These are phyloP conservation scores for Phaeophleospora eucalypticola DNA, from an alignment of 2,329 filamentous ascomycete genomes.

Conservation along the genomic window DNA sequence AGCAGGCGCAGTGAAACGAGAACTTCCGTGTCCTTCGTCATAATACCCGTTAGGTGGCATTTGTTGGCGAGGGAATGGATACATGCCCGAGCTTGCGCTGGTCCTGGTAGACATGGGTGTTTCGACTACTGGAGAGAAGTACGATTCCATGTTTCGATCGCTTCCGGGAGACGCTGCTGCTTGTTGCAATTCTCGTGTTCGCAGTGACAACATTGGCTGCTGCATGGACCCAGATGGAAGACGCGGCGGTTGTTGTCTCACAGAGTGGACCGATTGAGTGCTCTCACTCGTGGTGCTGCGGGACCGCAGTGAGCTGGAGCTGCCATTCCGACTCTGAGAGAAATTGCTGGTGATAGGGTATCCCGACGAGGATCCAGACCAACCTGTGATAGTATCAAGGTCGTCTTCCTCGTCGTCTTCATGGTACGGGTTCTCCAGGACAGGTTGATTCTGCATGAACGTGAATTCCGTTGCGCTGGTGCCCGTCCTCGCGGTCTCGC, in stretches of 20 bases:
- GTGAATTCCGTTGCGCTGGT: constrained; percentile 69
- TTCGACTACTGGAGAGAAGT: constrained; percentile 86
- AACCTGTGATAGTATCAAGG: constrained; percentile 35
- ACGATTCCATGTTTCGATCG: constrained; percentile 66
- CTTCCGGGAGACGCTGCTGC: constrained; percentile 57
- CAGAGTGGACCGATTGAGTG: constrained; percentile 5
- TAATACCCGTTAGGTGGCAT: constrained; percentile 62
- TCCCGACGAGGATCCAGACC: constrained; percentile 8
- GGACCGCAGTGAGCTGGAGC: constrained; percentile 22
- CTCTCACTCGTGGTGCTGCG: constrained; percentile 23
- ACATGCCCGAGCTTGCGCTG: constrained; percentile 67
- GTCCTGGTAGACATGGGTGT: constrained; percentile 63
- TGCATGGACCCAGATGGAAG: constrained; percentile 60
- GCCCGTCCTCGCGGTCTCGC: constrained; percentile 22
- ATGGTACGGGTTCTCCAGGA: constrained; percentile 77
- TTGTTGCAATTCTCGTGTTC: constrained; percentile 53
- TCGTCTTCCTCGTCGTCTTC: constrained; percentile 55
- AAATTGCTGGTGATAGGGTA: constrained; percentile 8
- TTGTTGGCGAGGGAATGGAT: constrained; percentile 71
- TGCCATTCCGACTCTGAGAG: constrained; percentile 21
- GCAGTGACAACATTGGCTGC: constrained; percentile 61
- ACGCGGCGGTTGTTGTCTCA: constrained; percentile 53
- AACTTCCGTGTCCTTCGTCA: constrained; percentile 56
- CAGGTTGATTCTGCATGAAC: constrained; percentile 67
- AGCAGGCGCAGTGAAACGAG: constrained; percentile 80